Conservation (phyloP, 148 eudicot species). For the Chenopodium album region DNA sequence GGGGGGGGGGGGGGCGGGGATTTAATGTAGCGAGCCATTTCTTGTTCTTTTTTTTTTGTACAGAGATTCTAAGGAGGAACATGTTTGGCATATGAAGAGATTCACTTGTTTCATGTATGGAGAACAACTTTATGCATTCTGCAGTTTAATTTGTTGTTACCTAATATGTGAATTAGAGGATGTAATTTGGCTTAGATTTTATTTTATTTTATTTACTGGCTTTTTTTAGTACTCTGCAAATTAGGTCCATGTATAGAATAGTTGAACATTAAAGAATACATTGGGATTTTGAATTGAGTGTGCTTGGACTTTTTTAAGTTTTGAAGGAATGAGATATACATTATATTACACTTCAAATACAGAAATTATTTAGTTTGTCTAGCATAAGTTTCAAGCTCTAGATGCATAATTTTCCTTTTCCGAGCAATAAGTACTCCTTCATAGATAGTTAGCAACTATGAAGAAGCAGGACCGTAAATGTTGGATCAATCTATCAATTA, state of each 20-base stretch:
- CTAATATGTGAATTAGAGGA: neutral
- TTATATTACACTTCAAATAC: no score
- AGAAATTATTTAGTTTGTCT: no score
- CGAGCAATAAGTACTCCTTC: no score
- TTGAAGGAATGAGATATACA: neutral
- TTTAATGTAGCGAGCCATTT: neutral
- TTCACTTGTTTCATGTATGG: neutral
- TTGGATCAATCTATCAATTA: no score
- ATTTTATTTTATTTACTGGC: neutral
- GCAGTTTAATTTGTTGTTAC: neutral
- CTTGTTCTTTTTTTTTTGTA: neutral
- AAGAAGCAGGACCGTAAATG: no score
- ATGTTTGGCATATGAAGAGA: neutral
- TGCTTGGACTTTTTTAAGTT: neutral
- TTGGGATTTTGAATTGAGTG: neutral
- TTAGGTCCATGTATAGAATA: neutral
- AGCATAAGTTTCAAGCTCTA: no score
- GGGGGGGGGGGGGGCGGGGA: neutral
- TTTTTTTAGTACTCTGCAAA: neutral
- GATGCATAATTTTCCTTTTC: no score
- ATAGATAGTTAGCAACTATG: no score
- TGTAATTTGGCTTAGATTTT: neutral
- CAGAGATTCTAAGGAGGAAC: neutral
- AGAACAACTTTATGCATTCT: neutral
- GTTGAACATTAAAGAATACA: neutral